Percentiles rank a stretch among this genome's conserved stretches.
Evolutionary conservation across 768 basidiomycete genomes (phyloP).

Genomic region (Phylloporus arenicola): DNA sequence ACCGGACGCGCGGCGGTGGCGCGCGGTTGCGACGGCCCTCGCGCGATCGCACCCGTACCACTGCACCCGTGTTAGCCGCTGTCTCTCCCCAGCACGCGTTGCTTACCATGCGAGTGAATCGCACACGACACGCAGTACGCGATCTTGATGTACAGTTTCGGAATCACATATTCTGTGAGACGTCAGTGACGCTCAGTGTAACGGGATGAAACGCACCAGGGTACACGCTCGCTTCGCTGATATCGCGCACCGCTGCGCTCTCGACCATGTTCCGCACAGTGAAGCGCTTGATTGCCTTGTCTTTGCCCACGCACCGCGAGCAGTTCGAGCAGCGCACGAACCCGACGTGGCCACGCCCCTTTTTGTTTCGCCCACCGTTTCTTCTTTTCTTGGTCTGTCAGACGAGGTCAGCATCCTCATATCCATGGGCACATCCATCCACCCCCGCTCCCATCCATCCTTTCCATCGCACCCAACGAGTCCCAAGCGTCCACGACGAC

Average conservation of each 20-base stretch:
- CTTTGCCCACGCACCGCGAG: slow-evolving; percentile 95
- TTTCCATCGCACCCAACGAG: not conserved
- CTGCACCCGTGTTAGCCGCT: slow-evolving; percentile 36
- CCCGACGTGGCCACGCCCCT: slow-evolving; percentile 92
- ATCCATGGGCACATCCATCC: not conserved
- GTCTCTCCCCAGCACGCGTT: not conserved
- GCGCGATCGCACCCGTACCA: slow-evolving; percentile 96
- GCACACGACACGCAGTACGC: slow-evolving; percentile 99
- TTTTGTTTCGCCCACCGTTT: slow-evolving; percentile 99
- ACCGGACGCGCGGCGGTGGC: slow-evolving; percentile 91
- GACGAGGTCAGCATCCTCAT: not conserved
- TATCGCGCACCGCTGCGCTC: slow-evolving; percentile 95
- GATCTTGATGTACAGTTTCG: slow-evolving; percentile 98
- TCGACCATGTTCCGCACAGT: slow-evolving; percentile 99
- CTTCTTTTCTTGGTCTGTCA: slow-evolving; percentile 96
- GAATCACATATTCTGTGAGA: slow-evolving; percentile 83
- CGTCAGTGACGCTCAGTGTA: not conserved
- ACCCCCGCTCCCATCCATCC: not conserved
- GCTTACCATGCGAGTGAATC: slow-evolving; percentile 92
- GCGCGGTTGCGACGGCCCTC: slow-evolving; percentile 96
- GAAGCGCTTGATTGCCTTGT: slow-evolving; percentile 99
- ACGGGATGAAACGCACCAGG: slow-evolving; percentile 48
- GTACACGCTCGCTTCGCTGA: slow-evolving; percentile 94
- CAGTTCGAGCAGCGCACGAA: slow-evolving; percentile 99
- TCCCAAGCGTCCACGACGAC: not conserved